phyloP scores from a whole-genome alignment of 1,139 yeast species.

The Meyerozyma smithsonii region DNA sequence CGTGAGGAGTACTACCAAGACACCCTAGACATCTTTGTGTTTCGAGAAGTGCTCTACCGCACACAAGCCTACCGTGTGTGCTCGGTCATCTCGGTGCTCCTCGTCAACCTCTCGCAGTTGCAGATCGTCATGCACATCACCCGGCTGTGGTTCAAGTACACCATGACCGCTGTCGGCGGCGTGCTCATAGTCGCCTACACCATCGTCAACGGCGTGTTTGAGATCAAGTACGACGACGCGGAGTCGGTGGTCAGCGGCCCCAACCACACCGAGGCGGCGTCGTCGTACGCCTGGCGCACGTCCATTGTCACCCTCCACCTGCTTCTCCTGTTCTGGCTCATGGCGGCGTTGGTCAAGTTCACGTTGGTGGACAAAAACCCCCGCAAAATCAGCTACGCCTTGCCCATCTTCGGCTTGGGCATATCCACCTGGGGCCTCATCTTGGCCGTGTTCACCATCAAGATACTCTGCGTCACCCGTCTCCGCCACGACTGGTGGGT shows the following conservation, averaged over 20 bases:
- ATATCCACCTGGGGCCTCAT: conserved; percentile 33
- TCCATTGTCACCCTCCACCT: conserved; percentile 18
- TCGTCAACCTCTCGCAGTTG: conserved; percentile 37
- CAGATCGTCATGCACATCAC: conserved; percentile 31
- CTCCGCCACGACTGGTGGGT: conserved; percentile 28
- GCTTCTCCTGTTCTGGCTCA: conserved; percentile 24
- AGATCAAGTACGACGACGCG: conserved; percentile 10
- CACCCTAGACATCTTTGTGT: conserved; percentile 30
- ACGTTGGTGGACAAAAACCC: conserved; percentile 28
- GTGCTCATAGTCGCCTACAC: conserved; percentile 18
- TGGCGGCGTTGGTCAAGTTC: conserved; percentile 22
- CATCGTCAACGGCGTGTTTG: conserved; percentile 14
- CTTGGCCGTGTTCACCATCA: conserved; percentile 23
- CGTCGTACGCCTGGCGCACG: conserved; percentile 5
- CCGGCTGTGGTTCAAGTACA: conserved; percentile 17
- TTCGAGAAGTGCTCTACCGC: conserved; percentile 27
- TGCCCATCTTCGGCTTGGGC: conserved; percentile 38
- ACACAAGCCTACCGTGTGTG: conserved; percentile 26
- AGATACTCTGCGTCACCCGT: conserved; percentile 22
- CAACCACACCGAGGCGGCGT: conserved; percentile 8
- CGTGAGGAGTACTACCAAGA: conserved; percentile 32
- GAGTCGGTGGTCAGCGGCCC: conserved; percentile 12
- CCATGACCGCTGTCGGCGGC: conserved; percentile 16
- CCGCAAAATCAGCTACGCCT: conserved; percentile 29
- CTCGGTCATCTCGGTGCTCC: conserved; percentile 26